Percentiles rank a stretch among this genome's conserved stretches.
Conservation (phyloP, 202 grass and related monocot species). For the Carex sylvatica region DNA sequence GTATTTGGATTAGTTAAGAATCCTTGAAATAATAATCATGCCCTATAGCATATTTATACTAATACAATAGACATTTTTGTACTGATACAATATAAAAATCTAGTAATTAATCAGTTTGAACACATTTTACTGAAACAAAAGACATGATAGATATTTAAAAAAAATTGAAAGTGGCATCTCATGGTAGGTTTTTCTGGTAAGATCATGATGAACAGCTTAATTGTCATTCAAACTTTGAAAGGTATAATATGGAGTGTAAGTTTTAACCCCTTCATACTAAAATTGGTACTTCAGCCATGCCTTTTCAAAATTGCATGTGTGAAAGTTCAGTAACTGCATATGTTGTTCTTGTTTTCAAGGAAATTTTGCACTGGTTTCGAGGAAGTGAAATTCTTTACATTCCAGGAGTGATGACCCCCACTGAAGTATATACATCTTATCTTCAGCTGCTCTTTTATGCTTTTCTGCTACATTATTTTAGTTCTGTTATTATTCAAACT, state of each 20-base stretch:
- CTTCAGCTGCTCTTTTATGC: constrained; percentile 6
- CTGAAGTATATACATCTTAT: constrained; percentile 57
- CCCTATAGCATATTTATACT: not conserved
- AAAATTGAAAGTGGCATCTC: not conserved
- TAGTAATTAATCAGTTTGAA: no score
- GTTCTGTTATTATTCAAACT: constrained; percentile 7
- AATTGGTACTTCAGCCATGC: not conserved
- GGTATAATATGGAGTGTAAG: not conserved
- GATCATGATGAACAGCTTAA: not conserved
- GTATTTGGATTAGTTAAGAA: not conserved
- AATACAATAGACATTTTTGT: not conserved
- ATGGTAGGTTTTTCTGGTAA: not conserved
- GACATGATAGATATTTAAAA: not conserved
- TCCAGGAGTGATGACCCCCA: constrained; percentile 86
- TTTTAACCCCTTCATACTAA: not conserved
- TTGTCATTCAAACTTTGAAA: not conserved
- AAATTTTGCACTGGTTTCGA: constrained; percentile 59
- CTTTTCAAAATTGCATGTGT: not conserved
- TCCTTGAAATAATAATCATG: not conserved
- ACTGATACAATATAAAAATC: not conserved
- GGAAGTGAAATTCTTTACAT: constrained; percentile 69
- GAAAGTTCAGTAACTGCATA: not conserved
- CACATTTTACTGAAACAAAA: not conserved
- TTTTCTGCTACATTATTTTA: constrained; percentile 9
- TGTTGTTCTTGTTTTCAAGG: constrained; percentile 36